phyloP scores from a whole-genome alignment of 345 rosid genomes.

The Camelina neglecta region DNA sequence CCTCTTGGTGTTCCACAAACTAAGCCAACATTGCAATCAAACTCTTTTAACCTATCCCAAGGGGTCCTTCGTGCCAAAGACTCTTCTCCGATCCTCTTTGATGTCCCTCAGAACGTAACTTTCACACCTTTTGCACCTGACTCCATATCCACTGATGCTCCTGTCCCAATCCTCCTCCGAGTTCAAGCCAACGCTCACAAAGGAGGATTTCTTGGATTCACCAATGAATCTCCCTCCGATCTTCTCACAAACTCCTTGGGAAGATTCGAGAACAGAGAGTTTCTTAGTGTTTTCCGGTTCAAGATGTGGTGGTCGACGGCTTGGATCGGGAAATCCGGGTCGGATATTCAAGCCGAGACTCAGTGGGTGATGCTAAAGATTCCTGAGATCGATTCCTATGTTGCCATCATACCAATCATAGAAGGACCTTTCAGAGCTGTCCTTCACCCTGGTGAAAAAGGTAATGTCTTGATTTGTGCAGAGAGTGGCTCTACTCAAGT shows the following conservation, averaged over 20 bases:
- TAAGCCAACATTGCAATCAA: constrained; percentile 29
- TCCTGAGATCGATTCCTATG: constrained; percentile 64
- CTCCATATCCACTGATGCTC: constrained; percentile 55
- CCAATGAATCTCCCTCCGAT: constrained; percentile 49
- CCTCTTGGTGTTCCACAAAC: constrained; percentile 16
- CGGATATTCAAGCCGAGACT: constrained; percentile 81
- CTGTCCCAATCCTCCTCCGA: constrained; percentile 56
- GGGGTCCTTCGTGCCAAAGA: constrained; percentile 57
- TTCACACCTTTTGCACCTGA: constrained; percentile 56
- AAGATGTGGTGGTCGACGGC: constrained; percentile 94
- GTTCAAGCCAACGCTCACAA: constrained; percentile 56
- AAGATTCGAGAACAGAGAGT: constrained; percentile 58
- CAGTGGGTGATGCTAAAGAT: constrained; percentile 77
- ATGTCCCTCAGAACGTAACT: constrained; percentile 67
- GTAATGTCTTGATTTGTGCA: constrained; percentile 61
- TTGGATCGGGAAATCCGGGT: constrained; percentile 79
- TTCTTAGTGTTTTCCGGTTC: constrained; percentile 72
- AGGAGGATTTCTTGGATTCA: constrained; percentile 79
- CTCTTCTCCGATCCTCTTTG: constrained; percentile 54
- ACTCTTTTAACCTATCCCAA: constrained; percentile 50
- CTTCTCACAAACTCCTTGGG: constrained; percentile 65
- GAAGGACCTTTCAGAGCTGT: constrained; percentile 77
- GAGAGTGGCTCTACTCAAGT: constrained; percentile 72
- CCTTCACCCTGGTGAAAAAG: constrained; percentile 63
- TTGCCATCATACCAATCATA: constrained; percentile 63